These are phyloP conservation scores for Cyberlindnera euphorbiae DNA, from an alignment of 805 yeast genomes.

Conservation along the genomic window DNA sequence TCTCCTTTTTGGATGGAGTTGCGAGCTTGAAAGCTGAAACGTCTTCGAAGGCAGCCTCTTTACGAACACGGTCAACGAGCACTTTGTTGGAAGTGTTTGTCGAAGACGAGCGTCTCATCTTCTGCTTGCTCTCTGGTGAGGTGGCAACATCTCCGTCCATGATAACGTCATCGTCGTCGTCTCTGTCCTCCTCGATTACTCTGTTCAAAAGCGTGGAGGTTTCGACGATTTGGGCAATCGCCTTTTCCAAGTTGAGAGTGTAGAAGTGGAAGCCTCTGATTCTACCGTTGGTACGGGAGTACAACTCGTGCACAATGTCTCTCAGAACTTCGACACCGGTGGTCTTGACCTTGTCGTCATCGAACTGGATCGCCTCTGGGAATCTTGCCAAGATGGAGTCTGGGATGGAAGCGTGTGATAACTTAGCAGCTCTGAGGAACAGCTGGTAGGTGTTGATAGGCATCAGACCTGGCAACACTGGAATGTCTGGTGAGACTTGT, in stretches of 20 bases:
- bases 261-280: constrained; percentile 89
- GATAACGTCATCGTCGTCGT: constrained; percentile 35
- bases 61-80: constrained; percentile 28
- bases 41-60: constrained; percentile 24
- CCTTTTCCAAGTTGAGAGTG: constrained; percentile 86
- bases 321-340: constrained; percentile 74
- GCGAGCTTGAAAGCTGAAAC: constrained; percentile 21
- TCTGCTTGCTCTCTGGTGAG: constrained; percentile 1
- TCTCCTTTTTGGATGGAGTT: constrained; percentile 45
- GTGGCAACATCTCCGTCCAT: constrained; percentile 24
- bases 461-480: constrained; percentile 84
- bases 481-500: constrained; percentile 38
- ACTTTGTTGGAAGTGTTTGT: constrained; percentile 38
- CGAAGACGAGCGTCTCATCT: constrained; percentile 20
- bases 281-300: constrained; percentile 46
- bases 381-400: constrained; percentile 44
- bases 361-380: constrained; percentile 52
- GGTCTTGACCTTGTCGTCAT: constrained; percentile 75
- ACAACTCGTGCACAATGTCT: constrained; percentile 57
- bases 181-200: constrained; percentile 37
- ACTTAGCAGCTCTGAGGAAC: constrained; percentile 82
- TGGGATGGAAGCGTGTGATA: constrained; percentile 86
- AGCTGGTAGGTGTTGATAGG: constrained; percentile 83
- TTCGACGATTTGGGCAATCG: constrained; percentile 80
- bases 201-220: constrained; percentile 49